Evolutionary conservation across 2,329 filamentous ascomycete genomes (phyloP), one percentile per base, ranked within the genome.

Genomic region (Microdochium bolleyi): DNA sequence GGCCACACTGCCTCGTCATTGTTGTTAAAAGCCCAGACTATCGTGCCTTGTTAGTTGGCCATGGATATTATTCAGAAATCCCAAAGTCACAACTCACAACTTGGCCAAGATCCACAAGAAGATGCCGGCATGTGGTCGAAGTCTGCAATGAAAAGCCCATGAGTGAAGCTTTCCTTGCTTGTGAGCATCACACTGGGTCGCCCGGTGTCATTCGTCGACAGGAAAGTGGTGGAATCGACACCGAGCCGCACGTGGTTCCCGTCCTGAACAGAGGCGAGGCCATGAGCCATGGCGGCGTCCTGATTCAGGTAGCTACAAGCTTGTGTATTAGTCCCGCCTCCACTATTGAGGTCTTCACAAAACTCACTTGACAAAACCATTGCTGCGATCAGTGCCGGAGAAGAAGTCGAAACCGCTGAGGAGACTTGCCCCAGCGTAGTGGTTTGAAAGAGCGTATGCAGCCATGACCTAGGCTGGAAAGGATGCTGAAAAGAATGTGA

Each of bases 81-180:
- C 22, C 4, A 22, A n/a, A 11, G 10, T 34, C 4, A 14, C 3
- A 21, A 67, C 71, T 65, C 70, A 83, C 78, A 88, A 67, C 86
- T 83, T 52, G 87, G 87, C 87, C 87, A 90, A 22, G 82, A 77
- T 22, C 87, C 88, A 58, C 88, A 91, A 50, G 80, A 73, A 2
- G 83, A 82, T 1, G 75, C 77, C 2, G 88, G 86, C 85, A 91
- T 90, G 59, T 91, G 87, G 19, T 75, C 73, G 51, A 90, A 78
- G 64, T 91, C 87, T 22, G 86, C 74, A 50, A 91, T 83, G 59
- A 90, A 82, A 10, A 90, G 76, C 1, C 85, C 87, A 58, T 84
- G 75, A 27, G 75, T 80, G 65, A 83, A 91, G 3, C 73, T 67
- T 50, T 79, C 74, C 51, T 80, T 84, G 67, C 84, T 88, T 46